A percentile compares a stretch with the other conserved stretches of the same genome.
Conservation (phyloP, 2,329 filamentous ascomycete species). For the Botryotinia convoluta region DNA sequence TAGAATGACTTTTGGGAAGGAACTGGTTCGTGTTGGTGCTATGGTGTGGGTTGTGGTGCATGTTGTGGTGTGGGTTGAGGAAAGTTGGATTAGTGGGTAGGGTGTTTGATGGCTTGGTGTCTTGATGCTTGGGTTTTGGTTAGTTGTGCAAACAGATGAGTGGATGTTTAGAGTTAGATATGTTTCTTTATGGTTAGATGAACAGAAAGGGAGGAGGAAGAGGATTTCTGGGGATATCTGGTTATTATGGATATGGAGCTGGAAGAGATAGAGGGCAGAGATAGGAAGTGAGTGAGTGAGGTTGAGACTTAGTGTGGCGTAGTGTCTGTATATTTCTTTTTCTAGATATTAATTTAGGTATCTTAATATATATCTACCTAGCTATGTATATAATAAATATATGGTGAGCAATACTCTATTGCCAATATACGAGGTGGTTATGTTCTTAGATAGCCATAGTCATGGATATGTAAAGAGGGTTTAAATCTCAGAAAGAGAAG, state of each 20-base stretch:
- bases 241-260: neutral
- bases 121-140: too few species aligned
- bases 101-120: neutral
- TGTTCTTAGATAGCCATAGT: neutral
- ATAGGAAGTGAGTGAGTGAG: neutral
- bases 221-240: neutral
- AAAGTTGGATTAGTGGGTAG: too few species aligned
- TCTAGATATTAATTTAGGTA: too few species aligned
- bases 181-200: fast-evolving
- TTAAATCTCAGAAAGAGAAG: too few species aligned
- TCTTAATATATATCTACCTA: too few species aligned
- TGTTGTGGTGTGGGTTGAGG: too few species aligned
- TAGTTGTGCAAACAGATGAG: too few species aligned
- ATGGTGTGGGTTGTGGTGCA: too few species aligned
- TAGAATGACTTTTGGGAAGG: neutral
- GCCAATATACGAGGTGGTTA: fast-evolving
- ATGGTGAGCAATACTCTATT: neutral
- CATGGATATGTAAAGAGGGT: too few species aligned
- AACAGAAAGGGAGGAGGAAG: neutral
- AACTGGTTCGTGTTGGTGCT: too few species aligned
- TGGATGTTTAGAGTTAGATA: neutral
- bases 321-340: too few species aligned
- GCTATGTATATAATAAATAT: neutral
- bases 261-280: neutral
- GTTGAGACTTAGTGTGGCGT: neutral